phyloP scores from a whole-genome alignment of 192 early-diverging fungal species.

The Coemansia sp. region DNA sequence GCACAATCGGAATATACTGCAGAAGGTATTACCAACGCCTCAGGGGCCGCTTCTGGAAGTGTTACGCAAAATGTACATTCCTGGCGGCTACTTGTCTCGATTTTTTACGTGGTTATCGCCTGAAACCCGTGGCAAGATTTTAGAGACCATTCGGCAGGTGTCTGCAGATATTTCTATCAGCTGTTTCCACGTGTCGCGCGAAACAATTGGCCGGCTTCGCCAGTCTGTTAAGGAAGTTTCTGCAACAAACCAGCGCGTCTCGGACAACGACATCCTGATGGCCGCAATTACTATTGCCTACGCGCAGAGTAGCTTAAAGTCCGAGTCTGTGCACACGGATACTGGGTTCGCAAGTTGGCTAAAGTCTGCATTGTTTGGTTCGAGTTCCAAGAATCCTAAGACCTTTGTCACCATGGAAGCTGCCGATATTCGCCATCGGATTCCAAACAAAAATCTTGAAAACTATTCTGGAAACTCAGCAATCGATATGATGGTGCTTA shows the following conservation, averaged over 20 bases:
- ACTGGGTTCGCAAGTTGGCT: background rate
- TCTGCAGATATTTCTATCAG: background rate
- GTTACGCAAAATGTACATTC: background rate
- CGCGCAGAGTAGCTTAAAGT: slow-evolving; percentile 4
- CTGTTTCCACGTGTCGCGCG: slow-evolving; percentile 11
- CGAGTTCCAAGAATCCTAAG: background rate
- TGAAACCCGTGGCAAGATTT: background rate
- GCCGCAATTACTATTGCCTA: slow-evolving; percentile 5
- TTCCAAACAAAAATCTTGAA: background rate
- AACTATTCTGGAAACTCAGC: slow-evolving; percentile 7
- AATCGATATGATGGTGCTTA: background rate
- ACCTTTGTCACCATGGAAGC: background rate
- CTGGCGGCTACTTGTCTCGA: background rate
- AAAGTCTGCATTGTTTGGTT: background rate
- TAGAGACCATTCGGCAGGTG: background rate
- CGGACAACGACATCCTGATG: slow-evolving; percentile 21
- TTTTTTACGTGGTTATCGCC: slow-evolving; percentile 15
- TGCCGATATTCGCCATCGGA: slow-evolving; percentile 6
- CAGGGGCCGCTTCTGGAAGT: background rate
- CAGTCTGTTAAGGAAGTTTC: background rate
- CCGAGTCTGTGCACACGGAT: background rate
- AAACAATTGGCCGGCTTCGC: background rate
- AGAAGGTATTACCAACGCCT: background rate
- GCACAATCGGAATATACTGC: background rate
- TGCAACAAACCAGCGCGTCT: background rate